These are phyloP conservation scores for Lepidium sativum DNA, from an alignment of 345 rosid species.

Conservation along the genomic window DNA sequence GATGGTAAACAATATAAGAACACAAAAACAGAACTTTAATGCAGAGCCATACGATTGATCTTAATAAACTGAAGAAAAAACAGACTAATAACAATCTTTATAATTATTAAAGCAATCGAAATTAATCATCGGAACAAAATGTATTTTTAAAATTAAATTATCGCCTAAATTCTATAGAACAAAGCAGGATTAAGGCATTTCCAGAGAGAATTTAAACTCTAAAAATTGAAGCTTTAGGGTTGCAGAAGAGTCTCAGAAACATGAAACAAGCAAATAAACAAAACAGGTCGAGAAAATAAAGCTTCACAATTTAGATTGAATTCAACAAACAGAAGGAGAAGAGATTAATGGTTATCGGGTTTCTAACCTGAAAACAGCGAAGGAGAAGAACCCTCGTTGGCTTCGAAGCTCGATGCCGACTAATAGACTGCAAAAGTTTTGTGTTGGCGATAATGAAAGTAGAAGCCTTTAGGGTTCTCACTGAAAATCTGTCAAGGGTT, in stretches of 20 bases:
- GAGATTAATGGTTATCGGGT: background rate
- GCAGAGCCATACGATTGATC: background rate
- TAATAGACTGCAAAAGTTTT: background rate
- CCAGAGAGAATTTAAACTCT: background rate
- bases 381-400: background rate
- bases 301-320: constrained; percentile 2
- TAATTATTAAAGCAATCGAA: background rate
- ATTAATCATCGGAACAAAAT: background rate
- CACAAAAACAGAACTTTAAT: background rate
- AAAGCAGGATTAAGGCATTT: background rate
- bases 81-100: background rate
- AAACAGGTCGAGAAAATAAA: background rate
- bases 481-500: background rate
- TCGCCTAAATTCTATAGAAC: background rate
- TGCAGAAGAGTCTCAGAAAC: background rate
- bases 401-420: constrained; percentile 4
- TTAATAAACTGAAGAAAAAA: background rate
- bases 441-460: constrained; percentile 11
- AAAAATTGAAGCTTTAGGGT: background rate
- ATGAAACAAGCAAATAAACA: background rate
- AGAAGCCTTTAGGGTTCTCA: constrained; percentile 6
- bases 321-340: background rate
- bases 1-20: background rate
- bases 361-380: constrained; percentile 13
- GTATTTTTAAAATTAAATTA: background rate